Evolutionary conservation across 2,329 filamentous ascomycete species (phyloP).

Genomic region (Albophoma yamanashiensis): DNA sequence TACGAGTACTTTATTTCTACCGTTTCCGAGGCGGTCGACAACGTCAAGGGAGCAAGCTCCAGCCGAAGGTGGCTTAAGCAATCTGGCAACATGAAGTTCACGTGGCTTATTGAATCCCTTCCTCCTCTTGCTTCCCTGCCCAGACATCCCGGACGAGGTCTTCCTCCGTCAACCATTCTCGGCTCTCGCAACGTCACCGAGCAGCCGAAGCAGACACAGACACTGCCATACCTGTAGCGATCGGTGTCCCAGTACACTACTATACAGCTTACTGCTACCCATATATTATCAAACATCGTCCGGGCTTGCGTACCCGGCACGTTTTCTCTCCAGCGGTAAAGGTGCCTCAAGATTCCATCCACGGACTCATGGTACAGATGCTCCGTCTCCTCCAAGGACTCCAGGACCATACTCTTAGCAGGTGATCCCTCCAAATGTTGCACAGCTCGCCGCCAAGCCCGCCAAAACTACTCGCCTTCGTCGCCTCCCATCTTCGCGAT

Average conservation of each 20-base stretch:
- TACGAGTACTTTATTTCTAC: neutral
- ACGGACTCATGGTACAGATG: neutral
- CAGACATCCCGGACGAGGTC: neutral
- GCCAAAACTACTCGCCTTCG: conserved; percentile 13
- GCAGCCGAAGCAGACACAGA: no score
- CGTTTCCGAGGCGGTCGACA: neutral
- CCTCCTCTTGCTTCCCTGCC: neutral
- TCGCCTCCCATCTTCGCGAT: conserved; percentile 39
- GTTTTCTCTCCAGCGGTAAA: neutral
- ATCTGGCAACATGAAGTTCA: neutral
- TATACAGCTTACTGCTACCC: neutral
- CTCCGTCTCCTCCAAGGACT: neutral
- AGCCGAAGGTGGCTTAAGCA: neutral
- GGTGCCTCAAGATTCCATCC: neutral
- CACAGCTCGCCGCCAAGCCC: neutral
- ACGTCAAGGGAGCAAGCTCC: neutral
- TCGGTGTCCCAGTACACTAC: neutral
- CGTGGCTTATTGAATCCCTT: neutral
- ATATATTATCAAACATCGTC: neutral
- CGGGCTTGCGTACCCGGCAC: neutral
- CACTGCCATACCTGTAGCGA: neutral
- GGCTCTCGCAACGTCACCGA: neutral
- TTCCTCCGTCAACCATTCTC: no score
- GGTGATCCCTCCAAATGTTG: neutral
- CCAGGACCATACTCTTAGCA: neutral